A percentile compares a stretch with the other conserved stretches of the same genome.
Conservation (phyloP, 768 basidiomycete species). For the Ramaria sp. region DNA sequence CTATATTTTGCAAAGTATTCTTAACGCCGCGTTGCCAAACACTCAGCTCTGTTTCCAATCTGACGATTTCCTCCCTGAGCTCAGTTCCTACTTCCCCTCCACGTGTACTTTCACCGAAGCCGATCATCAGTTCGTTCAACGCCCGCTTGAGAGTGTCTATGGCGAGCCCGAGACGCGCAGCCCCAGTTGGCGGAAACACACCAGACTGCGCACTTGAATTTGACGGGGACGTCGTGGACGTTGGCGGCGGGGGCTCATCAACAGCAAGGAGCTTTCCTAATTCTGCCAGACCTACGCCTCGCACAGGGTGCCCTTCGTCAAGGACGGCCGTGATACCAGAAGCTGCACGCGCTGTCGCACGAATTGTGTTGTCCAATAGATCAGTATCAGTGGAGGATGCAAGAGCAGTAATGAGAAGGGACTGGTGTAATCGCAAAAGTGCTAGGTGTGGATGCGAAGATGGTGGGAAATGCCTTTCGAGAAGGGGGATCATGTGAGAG, state of each 20-base stretch:
- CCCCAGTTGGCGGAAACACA: slow-evolving; percentile 58
- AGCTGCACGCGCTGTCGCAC: slow-evolving; percentile 41
- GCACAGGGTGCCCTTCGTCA: slow-evolving; percentile 60
- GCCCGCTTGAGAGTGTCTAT: slow-evolving; percentile 55
- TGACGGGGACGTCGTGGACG: slow-evolving; percentile 8
- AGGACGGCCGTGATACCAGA: slow-evolving; percentile 47
- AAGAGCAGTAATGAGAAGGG: slow-evolving; percentile 44
- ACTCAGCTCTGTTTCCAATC: slow-evolving; percentile 62
- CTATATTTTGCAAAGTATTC: slow-evolving; percentile 20
- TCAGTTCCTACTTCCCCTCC: slow-evolving; percentile 64
- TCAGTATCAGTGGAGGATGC: slow-evolving; percentile 27
- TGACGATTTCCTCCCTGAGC: slow-evolving; percentile 47
- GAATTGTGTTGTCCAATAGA: slow-evolving; percentile 42
- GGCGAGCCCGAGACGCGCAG: slow-evolving; percentile 50
- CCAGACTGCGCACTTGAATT: slow-evolving; percentile 8
- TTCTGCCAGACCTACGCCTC: slow-evolving; percentile 67
- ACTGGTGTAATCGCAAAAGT: slow-evolving; percentile 58
- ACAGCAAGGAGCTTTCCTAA: slow-evolving; percentile 74
- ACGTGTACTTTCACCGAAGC: slow-evolving; percentile 59
- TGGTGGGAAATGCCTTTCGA: slow-evolving; percentile 47
- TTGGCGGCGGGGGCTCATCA: slow-evolving; percentile 45
- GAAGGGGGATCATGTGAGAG: slow-evolving; percentile 52
- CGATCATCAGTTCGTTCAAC: slow-evolving; percentile 47
- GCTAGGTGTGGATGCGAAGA: slow-evolving; percentile 72
- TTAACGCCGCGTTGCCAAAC: slow-evolving; percentile 56